Conservation (phyloP, 768 basidiomycete species). For the Mycena rebaudengoi region DNA sequence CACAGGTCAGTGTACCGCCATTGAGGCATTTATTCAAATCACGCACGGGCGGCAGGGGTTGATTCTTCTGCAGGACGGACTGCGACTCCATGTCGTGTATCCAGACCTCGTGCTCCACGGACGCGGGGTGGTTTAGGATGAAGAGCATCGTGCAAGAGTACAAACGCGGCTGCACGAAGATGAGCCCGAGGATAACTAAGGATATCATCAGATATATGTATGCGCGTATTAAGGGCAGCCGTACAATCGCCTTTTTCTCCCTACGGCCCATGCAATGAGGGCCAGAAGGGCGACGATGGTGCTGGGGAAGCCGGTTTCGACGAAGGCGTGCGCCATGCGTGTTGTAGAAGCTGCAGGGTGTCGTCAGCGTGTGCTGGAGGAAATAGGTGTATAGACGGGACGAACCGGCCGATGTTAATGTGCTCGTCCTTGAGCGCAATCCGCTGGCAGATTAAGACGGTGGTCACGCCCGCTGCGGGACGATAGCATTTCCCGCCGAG, state of each 20-base stretch:
- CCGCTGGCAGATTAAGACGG: constrained; percentile 22
- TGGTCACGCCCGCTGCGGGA: constrained; percentile 13
- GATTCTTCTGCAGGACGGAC: constrained; percentile 2
- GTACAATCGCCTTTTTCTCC: constrained; percentile 9
- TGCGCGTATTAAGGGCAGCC: not conserved
- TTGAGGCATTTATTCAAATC: too few relatives aligned
- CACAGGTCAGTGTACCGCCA: too few relatives aligned
- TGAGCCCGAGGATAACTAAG: constrained; percentile 16
- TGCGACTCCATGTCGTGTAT: constrained; percentile 8
- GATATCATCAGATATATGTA: not conserved
- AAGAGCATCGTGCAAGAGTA: constrained; percentile 26
- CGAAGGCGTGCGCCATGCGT: constrained; percentile 10
- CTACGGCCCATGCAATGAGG: constrained; percentile 16
- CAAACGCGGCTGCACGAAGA: constrained; percentile 20
- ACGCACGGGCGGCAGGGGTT: constrained; percentile 12
- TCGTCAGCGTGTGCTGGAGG: not conserved
- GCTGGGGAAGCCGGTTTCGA: constrained; percentile 22
- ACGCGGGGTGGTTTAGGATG: constrained; percentile 1
- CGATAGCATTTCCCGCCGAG: constrained; percentile 17
- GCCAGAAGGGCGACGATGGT: constrained; percentile 17
- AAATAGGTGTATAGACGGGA: not conserved
- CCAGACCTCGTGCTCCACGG: constrained; percentile 7
- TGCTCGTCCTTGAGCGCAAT: not conserved
- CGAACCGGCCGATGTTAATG: not conserved
- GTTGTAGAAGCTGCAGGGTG: not conserved